phyloP scores from a whole-genome alignment of 352 stramenopile species.

The Globisporangium abappressorium region DNA sequence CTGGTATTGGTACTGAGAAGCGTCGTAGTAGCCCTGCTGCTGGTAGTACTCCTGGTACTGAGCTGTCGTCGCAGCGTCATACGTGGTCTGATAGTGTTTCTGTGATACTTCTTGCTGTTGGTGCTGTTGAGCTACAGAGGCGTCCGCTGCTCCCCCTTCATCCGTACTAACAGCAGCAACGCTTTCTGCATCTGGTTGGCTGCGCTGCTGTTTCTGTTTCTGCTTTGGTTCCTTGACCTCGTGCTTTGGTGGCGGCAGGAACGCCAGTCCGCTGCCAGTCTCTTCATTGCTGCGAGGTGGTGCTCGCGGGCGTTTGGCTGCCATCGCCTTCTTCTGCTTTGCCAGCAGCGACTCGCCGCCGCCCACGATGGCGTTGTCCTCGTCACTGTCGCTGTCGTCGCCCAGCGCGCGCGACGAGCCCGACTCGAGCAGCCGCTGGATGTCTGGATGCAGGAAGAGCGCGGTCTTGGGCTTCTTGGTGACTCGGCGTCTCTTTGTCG shows the following conservation, averaged over 20 bases:
- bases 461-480: constrained; percentile 47
- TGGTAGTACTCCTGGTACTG: constrained; percentile 18
- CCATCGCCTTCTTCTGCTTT: constrained; percentile 48
- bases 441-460: constrained; percentile 50
- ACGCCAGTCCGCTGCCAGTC: constrained; percentile 30
- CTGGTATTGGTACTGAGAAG: constrained; percentile 36
- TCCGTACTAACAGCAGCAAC: constrained; percentile 12
- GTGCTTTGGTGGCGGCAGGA: constrained; percentile 64
- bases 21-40: constrained; percentile 19
- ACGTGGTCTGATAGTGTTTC: constrained; percentile 9
- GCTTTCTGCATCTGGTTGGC: background rate
- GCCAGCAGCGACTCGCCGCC: constrained; percentile 33
- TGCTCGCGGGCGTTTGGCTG: constrained; percentile 29
- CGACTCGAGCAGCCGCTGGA: constrained; percentile 53
- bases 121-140: background rate
- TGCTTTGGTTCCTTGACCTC: constrained; percentile 45
- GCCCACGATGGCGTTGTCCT: background rate
- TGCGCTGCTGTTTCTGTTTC: constrained; percentile 10
- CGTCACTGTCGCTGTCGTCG: constrained; percentile 33
- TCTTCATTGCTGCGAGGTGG: constrained; percentile 11
- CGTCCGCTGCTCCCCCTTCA: background rate
- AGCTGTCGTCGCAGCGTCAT: constrained; percentile 2
- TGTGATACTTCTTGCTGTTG: constrained; percentile 2
- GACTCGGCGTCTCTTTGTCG: constrained; percentile 28
- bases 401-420: constrained; percentile 17